Conservation (phyloP, 2,329 filamentous ascomycete genomes). For the Epichloe festucae region DNA sequence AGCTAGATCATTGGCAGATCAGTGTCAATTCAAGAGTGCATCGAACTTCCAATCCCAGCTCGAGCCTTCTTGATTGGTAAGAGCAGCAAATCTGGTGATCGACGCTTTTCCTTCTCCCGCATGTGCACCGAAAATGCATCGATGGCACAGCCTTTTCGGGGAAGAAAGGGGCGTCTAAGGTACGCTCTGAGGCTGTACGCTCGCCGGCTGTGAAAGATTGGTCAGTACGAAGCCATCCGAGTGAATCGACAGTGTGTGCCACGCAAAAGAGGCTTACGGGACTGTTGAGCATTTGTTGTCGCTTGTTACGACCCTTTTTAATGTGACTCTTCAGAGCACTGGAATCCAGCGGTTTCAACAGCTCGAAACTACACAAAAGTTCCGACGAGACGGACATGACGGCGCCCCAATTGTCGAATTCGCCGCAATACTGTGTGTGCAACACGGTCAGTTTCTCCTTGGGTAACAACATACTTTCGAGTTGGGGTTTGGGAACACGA, state of each 20-base stretch:
- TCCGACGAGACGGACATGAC: conserved; percentile 96
- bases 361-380: conserved; percentile 89
- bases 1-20: background rate
- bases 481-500: conserved; percentile 27
- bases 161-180: background rate
- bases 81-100: background rate
- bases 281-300: conserved; percentile 91
- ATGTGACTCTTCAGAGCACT: conserved; percentile 96
- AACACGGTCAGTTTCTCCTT: background rate
- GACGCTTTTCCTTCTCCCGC: background rate
- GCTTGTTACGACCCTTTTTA: conserved; percentile 92
- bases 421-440: conserved; percentile 75
- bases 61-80: background rate
- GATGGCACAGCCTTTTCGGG: background rate
- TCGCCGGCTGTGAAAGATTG: conserved; percentile 31
- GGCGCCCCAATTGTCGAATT: conserved; percentile 98
- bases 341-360: conserved; percentile 91
- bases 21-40: background rate
- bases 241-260: background rate
- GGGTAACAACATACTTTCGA: background rate
- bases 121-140: background rate
- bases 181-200: conserved; percentile 40
- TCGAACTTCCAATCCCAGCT: background rate
- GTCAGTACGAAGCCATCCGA: conserved; percentile 1
- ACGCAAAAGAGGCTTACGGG: conserved; percentile 52